Conservation (phyloP, 1,284 basidiomycete species). For the Tranzscheliella williamsii region DNA sequence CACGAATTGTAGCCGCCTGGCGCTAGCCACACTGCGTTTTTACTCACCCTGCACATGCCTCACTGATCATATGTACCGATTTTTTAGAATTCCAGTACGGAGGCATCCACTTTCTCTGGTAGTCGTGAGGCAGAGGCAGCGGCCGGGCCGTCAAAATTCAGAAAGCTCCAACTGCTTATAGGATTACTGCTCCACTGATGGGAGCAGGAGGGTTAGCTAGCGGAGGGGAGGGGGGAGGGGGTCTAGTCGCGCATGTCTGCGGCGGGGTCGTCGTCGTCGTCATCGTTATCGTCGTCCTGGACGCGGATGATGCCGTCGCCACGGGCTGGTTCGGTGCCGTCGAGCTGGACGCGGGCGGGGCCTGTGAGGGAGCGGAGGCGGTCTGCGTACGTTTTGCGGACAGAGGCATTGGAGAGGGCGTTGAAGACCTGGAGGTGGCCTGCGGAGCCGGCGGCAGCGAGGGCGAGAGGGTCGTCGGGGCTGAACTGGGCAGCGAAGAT, state of each 20-base stretch:
- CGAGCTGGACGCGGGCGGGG: conserved; percentile 12
- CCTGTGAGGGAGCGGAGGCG: conserved; percentile 36
- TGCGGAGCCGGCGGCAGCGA: conserved; percentile 90
- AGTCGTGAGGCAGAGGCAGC: too few species aligned
- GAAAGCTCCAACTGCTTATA: too few species aligned
- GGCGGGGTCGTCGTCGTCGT: conserved; percentile 26
- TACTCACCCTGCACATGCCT: too few species aligned
- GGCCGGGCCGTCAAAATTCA: too few species aligned
- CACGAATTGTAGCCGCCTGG: too few species aligned
- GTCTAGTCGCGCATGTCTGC: conserved; percentile 35
- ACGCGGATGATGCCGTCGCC: conserved; percentile 40
- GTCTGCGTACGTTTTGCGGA: conserved; percentile 61
- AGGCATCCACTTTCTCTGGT: too few species aligned
- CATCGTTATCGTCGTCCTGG: conserved; percentile 35
- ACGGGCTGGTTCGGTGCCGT: conserved; percentile 23
- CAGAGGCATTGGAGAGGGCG: conserved; percentile 59
- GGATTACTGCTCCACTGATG: too few species aligned
- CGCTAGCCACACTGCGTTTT: too few species aligned
- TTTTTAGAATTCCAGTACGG: too few species aligned
- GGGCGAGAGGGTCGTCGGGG: conserved; percentile 88
- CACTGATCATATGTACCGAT: too few species aligned
- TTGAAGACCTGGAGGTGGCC: conserved; percentile 96
- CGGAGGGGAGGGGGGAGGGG: background rate
- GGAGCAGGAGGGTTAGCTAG: too few species aligned
- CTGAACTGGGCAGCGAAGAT: conserved; percentile 89